Percentiles rank a stretch among this genome's conserved stretches.
These are phyloP conservation scores for Citrus trifoliata DNA, from an alignment of 345 rosid species.

Conservation along the genomic window DNA sequence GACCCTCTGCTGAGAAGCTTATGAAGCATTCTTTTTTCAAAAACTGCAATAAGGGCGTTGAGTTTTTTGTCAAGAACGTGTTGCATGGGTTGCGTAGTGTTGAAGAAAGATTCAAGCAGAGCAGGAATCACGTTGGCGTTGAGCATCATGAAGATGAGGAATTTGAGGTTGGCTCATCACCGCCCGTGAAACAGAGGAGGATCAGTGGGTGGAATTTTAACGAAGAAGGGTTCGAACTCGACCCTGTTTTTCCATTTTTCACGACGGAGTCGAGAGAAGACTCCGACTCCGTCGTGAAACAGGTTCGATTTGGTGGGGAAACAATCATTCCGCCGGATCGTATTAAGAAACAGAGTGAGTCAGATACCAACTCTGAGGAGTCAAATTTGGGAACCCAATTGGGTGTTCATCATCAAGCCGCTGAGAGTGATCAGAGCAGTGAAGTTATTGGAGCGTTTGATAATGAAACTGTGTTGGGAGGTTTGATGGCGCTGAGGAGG, in stretches of 20 bases:
- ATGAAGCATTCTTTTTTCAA: slow-evolving; percentile 69
- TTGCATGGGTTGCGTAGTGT: slow-evolving; percentile 61
- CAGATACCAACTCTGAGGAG: slow-evolving; percentile 1
- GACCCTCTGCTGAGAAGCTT: slow-evolving; percentile 78
- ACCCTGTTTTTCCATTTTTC: slow-evolving; percentile 67
- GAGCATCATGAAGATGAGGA: slow-evolving; percentile 28
- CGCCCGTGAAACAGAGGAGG: slow-evolving; percentile 54
- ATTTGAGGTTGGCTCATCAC: background rate
- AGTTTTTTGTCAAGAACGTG: slow-evolving; percentile 54
- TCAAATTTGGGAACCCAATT: background rate
- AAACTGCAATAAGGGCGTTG: slow-evolving; percentile 54
- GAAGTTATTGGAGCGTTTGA: slow-evolving; percentile 21
- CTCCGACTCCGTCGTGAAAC: slow-evolving; percentile 13
- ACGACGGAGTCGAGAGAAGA: slow-evolving; percentile 27
- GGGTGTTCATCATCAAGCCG: background rate
- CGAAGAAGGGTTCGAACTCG: slow-evolving; percentile 64
- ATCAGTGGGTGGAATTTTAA: slow-evolving; percentile 92
- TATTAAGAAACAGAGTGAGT: slow-evolving; percentile 7
- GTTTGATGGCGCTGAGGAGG: slow-evolving; percentile 39
- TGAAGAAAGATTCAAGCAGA: slow-evolving; percentile 55
- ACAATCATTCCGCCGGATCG: slow-evolving; percentile 1
- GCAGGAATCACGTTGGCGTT: slow-evolving; percentile 16
- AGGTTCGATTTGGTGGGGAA: slow-evolving; percentile 35
- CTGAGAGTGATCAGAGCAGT: background rate
- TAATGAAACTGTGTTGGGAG: slow-evolving; percentile 36